Evolutionary conservation across 1,139 yeast species (phyloP), one percentile per base, ranked within the genome.

Genomic region (Hansenula sp.): DNA sequence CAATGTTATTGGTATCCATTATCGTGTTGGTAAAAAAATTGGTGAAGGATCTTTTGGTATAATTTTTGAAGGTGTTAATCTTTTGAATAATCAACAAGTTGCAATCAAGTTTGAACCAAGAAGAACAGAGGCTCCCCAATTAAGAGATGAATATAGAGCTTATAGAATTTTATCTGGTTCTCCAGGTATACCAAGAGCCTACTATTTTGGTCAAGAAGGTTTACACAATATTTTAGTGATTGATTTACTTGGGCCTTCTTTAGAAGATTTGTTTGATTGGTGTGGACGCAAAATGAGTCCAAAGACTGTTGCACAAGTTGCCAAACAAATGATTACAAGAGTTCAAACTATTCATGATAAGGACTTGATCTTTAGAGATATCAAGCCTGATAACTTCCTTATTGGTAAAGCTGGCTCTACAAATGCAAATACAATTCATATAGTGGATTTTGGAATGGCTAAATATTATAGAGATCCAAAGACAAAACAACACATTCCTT

Each of bases 361-460:
- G 55, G 83, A 82, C 57, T 64, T 83, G 46, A 83, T 83, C 41
- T 83, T 82, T 61, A 70, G 90, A 55, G 90, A 82, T 59, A 82
- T 82, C 52, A 82, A 82, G 55, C 90, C 90, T 0, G 90, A 82
- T 55, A 82, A 82, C 60, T 82, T 82, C 50, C 64, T 82, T 45
- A 79, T 82, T 60, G 89, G 89, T 10, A 69, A 79, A 59, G 85
- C 82, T 6, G 79, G 78, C 19, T 69, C 79, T 13, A 70, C 78
- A 2, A 78, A 77, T 46, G 85, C 82, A 35, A 82, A 84, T 57
- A 79, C 88, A 60, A 96, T 94, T 44, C 89, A 90, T 63, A 90
- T 92, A 41, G 90, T 92, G 62, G 98, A 92, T 68, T 92, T 92
- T 62, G 98, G 98, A 29, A 79, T 90, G 66, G 98, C 98, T 44